Evolutionary conservation across 768 basidiomycete species (phyloP), one percentile per base, ranked within the genome.

Genomic region (Pleurotus pulmonarius): DNA sequence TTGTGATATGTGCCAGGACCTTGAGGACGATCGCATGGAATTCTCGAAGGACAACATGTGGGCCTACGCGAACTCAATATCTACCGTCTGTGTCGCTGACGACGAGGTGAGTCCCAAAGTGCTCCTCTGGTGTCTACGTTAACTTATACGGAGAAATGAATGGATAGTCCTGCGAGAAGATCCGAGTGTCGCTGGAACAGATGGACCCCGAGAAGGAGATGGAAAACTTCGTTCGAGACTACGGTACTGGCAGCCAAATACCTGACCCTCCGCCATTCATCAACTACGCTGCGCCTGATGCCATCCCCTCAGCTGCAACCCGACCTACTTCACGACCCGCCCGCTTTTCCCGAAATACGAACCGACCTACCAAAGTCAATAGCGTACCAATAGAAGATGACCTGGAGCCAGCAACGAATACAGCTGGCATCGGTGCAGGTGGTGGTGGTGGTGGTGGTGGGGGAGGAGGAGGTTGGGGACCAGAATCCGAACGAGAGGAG

Each of bases 31-130:
- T 57, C 83, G 97, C n/a, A 73, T 95, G 66, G 92, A 94, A 58
- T 92, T 96, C 67, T 86, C 90, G 76, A 98, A 96, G 73, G 92
- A 95, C 67, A 92, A 91, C 62, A 80, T 97, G 71, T 99, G 97
- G 96, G 83, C 85, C 5, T 98, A 92, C 68, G 94, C 97, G 0
- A 99, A 99, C 69, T 88, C 89, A 0, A 87, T 97, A n/a, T 97
- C 95, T 12, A 92, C 90, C 9, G 90, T 95, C 12, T 98, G 97
- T 63, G 95, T 99, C 15, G 76, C 86, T 9, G 97, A 98, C 66
- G 97, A 99, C 63, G 93, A 96, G 84, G 92, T 94, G 64, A 58
- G 81, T 74, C 6, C 41, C 39, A 52, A 62, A 34, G 18, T 18
- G 25, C 16, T 45, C 25, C 18, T 29, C 56, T 47, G 46, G 3